A percentile compares a stretch with the other conserved stretches of the same genome.
These are phyloP conservation scores for Periconia sp. DNA, from an alignment of 2,329 filamentous ascomycete genomes.

Conservation along the genomic window DNA sequence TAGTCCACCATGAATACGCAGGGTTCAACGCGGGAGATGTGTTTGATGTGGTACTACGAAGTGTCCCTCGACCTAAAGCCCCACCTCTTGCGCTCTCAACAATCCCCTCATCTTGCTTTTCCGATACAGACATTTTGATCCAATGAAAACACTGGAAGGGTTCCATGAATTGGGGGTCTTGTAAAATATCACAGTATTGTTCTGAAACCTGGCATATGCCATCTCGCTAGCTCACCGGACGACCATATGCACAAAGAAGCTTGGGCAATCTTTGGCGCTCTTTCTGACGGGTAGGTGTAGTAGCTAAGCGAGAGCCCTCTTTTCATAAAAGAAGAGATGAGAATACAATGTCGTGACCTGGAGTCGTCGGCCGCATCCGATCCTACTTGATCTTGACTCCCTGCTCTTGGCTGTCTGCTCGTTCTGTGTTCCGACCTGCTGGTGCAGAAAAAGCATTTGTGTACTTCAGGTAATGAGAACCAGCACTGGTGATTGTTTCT, in stretches of 20 bases:
- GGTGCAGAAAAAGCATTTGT: conserved; percentile 14
- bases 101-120: conserved; percentile 7
- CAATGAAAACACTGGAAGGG: conserved; percentile 17
- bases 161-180: conserved; percentile 13
- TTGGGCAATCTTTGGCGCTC: conserved; percentile 36
- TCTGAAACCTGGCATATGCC: conserved; percentile 24
- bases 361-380: not conserved
- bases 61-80: conserved; percentile 35
- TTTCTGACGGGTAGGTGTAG: conserved; percentile 25
- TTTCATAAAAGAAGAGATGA: conserved; percentile 15
- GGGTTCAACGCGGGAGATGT: conserved; percentile 29
- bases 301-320: conserved; percentile 4
- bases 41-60: conserved; percentile 39
- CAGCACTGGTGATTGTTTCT: conserved; percentile 6
- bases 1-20: conserved; percentile 21
- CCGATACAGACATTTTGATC: conserved; percentile 20
- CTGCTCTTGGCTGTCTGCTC: conserved; percentile 3
- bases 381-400: conserved; percentile 1
- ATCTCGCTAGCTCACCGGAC: conserved; percentile 32
- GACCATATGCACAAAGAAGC: conserved; percentile 22
- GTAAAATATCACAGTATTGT: conserved; percentile 27
- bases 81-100: conserved; percentile 22
- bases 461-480: conserved; percentile 15
- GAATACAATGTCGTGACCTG: conserved; percentile 12
- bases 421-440: too few species aligned